A percentile compares a stretch with the other conserved stretches of the same genome.
These are phyloP conservation scores for Penicillium oxalicum DNA, from an alignment of 2,329 filamentous ascomycete species.

Conservation along the genomic window DNA sequence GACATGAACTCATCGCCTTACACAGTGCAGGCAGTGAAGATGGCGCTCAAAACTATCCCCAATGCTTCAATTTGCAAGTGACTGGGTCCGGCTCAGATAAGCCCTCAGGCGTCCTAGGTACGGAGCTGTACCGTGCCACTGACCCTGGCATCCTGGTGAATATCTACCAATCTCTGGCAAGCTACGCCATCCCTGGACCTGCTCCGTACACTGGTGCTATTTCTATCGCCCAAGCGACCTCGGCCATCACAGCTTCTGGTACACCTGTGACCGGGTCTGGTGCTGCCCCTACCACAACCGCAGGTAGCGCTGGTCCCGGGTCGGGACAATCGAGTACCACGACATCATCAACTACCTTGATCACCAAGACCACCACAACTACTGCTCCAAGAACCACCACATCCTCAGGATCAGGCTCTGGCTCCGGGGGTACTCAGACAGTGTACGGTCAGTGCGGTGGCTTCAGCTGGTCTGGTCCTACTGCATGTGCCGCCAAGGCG, in stretches of 20 bases:
- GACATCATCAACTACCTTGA: not conserved
- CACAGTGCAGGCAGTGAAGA: slow-evolving; percentile 39
- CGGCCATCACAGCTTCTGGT: slow-evolving; percentile 14
- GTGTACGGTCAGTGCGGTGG: slow-evolving; percentile 18
- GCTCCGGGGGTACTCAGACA: slow-evolving; percentile 6
- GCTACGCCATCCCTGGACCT: slow-evolving; percentile 51
- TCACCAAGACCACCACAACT: not conserved
- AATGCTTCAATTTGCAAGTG: slow-evolving; percentile 55
- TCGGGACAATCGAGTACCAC: not conserved
- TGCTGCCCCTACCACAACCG: slow-evolving; percentile 1
- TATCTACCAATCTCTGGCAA: slow-evolving; percentile 46
- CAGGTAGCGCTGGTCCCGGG: not conserved
- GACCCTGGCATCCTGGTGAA: slow-evolving; percentile 54
- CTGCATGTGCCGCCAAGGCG: slow-evolving; percentile 9
- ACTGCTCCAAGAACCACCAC: not conserved
- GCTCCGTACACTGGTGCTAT: slow-evolving; percentile 16
- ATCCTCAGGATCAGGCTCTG: not conserved
- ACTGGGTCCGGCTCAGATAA: slow-evolving; percentile 45
- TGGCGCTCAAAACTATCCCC: slow-evolving; percentile 48
- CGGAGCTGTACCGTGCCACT: slow-evolving; percentile 48
- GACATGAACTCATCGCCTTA: slow-evolving; percentile 49
- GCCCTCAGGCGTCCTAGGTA: slow-evolving; percentile 45
- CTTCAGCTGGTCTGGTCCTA: slow-evolving; percentile 12
- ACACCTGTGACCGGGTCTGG: slow-evolving; percentile 11
- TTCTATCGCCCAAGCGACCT: slow-evolving; percentile 13